Percentiles rank a stretch among this genome's conserved stretches.
These are phyloP conservation scores for Alectoria sarmentosa DNA, from an alignment of 495 filamentous ascomycete species.

Conservation along the genomic window DNA sequence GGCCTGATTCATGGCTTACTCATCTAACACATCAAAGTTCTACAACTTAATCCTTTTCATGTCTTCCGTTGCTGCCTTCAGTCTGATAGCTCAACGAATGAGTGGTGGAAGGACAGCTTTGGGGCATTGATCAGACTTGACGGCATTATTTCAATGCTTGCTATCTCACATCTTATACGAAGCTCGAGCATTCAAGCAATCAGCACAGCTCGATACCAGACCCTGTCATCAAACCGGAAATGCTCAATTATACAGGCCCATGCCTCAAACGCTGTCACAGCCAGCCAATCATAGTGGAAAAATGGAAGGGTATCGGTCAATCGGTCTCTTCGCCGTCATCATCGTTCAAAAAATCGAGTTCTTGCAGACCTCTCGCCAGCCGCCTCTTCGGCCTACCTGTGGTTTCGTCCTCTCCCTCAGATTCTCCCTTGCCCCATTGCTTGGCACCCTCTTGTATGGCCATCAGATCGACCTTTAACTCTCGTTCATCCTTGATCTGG, in stretches of 20 bases:
- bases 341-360: conserved; percentile 48
- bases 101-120: conserved; percentile 37
- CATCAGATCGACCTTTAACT: conserved; percentile 75
- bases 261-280: not conserved
- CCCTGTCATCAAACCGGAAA: not conserved
- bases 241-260: not conserved
- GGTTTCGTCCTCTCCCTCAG: conserved; percentile 40
- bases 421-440: conserved; percentile 58
- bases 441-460: conserved; percentile 71
- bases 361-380: conserved; percentile 39
- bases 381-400: conserved; percentile 34
- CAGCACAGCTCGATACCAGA: not conserved
- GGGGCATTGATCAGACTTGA: conserved; percentile 8
- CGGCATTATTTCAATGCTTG: not conserved
- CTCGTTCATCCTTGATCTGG: conserved; percentile 77
- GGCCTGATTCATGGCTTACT: not conserved
- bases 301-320: conserved; percentile 27
- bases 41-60: conserved; percentile 97
- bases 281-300: not conserved
- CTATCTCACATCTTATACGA: not conserved
- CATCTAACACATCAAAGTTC: conserved; percentile 51
- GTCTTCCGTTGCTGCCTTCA: conserved; percentile 88
- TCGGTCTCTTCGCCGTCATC: conserved; percentile 48
- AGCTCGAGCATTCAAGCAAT: not conserved
- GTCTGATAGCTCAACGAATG: conserved; percentile 77